Evolutionary conservation across 179 eudicot genomes (phyloP).

Genomic region (Spinacia oleracea): DNA sequence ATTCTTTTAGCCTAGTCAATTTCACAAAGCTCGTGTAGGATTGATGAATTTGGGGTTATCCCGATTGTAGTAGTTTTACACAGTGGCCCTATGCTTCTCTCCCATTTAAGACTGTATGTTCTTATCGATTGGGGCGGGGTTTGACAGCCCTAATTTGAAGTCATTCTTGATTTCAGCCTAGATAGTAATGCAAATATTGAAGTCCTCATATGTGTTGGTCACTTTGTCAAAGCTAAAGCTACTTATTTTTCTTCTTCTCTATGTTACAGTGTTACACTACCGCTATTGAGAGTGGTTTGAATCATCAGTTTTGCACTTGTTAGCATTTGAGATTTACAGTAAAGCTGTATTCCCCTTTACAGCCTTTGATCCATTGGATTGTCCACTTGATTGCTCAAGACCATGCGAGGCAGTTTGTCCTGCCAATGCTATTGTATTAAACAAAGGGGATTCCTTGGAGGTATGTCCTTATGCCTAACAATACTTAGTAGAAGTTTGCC

Average conservation of each 20-base stretch:
- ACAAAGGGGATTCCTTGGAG: constrained; percentile 27
- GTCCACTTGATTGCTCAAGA: constrained; percentile 83
- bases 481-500: constrained; percentile 34
- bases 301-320: background rate
- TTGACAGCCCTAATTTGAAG: background rate
- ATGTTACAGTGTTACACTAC: background rate
- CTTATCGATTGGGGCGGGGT: background rate
- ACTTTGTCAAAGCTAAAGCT: background rate
- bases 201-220: background rate
- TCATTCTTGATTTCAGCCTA: too few relatives aligned
- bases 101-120: background rate
- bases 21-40: background rate
- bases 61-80: background rate
- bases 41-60: background rate
- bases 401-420: constrained; percentile 89
- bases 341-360: constrained; percentile 18
- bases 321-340: background rate
- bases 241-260: background rate
- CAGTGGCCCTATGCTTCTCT: background rate
- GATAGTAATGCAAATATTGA: background rate
- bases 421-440: constrained; percentile 71
- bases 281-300: background rate
- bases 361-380: constrained; percentile 84
- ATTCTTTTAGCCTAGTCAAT: background rate
- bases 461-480: constrained; percentile 7